Base-by-base conservation (phyloP, 2,329 filamentous ascomycete genomes). In the Beauveria rudraprayagi region DNA sequence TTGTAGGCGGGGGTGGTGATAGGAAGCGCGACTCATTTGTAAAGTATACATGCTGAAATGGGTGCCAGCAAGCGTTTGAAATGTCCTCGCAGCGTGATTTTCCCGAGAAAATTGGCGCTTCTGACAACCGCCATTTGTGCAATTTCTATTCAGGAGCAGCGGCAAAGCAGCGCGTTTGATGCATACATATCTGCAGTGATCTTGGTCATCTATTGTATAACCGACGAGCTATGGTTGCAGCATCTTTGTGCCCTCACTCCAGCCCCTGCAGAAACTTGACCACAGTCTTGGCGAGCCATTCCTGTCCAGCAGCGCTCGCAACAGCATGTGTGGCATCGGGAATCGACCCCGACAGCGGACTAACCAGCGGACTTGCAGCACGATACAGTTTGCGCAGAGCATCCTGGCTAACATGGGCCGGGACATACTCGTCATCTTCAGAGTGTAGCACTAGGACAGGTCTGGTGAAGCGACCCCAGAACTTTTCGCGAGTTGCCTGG, bases 361-460 rank as follows among this genome's bases (percentile, higher is more conserved):
- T 84, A 19, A 78, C 78, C 10, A 78, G 69, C 3, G 72, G 67
- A 62, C 75, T 81, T 6, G 77, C 71, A 0, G 68, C 66, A 63
- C 71, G 77, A 83, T 88, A 92, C 57, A 75, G 79, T 61, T 77
- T 72, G 60, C 90, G 73, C 63, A 90, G 71, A 2, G 69, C 77
- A 30, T 74, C 73, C 67, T 86, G 85, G 68, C 90, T 81, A 17
- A 91, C 74, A 1, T 66, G 70, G 1, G 67, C 62, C 0, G 88
- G 84, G 1, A 91, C 80, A 68, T 78, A 84, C 70, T 90, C 85
- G 70, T 93, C 90, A 48, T 79, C 73, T 6, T 77, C 86, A 1
- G 87, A 87, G 62, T 85, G 83, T 37, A 92, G 69, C 19, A 90
- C 83, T 65, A 89, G 74, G 1, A 91, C 72, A 1, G 84, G 83